Evolutionary conservation across 75 land plant genomes (phyloP), one percentile per base, ranked within the genome.

Genomic region (Picea sitchensis): DNA sequence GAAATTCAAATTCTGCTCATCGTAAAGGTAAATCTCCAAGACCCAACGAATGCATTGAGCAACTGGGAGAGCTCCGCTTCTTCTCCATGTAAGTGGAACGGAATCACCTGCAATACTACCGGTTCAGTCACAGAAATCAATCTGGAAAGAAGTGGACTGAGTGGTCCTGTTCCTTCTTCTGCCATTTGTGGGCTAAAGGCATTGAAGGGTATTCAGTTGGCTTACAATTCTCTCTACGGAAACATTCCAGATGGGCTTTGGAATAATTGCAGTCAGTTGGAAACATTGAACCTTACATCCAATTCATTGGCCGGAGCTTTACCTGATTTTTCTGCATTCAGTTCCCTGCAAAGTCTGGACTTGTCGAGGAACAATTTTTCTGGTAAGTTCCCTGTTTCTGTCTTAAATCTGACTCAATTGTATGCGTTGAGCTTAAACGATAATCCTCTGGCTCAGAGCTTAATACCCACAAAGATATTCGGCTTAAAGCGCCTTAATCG

Each of bases 21-120:
- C 32, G 32, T 67, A 5, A 67, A 36, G 18, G 17, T 2, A 31
- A 67, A 5, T 36, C 5, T 67, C 12, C 41, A 32, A 36, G 18
- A 67, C 17, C 71, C 44, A 32, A 32, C 4, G 36, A 67, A 67
- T 30, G 44, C 41, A 5, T 36, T 67, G 47, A 32, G 17, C 71
- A 67, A 67, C n/a, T 91, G 91, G 91, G 58, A 41, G 14, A 57
- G 59, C 4, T 38, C 38, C 0, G 38, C 68, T 58, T 7, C 71
- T n/a, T 73, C 84, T 17, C 82, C 84, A 0, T 88, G 93, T 85
- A 76, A 67, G 15, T 93, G 92, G 88, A 78, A 78, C 15, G 93
- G 93, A 14, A 63, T 93, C 71, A 79, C 68, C 7, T 93, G 96
- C 82, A 63, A 83, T 41, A 60, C 77, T 3, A 59, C 38, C 34